Evolutionary conservation across 2,329 filamentous ascomycete species (phyloP).

Genomic region (Talaromyces sp.): DNA sequence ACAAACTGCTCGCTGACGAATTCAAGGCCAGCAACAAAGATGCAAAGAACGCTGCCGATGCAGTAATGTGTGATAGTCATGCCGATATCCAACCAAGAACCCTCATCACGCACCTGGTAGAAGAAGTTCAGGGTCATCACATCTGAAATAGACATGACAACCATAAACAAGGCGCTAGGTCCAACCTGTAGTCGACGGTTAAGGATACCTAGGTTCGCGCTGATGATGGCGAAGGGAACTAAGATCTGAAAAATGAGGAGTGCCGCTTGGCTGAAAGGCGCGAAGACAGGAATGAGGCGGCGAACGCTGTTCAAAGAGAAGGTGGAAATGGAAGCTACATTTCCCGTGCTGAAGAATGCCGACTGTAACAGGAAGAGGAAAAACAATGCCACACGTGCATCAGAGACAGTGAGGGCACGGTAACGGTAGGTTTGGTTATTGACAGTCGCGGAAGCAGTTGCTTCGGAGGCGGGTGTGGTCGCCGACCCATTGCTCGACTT

Average conservation of each 20-base stretch:
- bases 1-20: conserved; percentile 82
- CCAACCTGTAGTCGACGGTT: conserved; percentile 83
- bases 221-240: conserved; percentile 90
- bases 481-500: conserved; percentile 27
- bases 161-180: conserved; percentile 88
- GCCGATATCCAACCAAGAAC: conserved; percentile 95
- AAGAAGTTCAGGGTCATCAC: conserved; percentile 95
- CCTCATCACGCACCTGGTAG: conserved; percentile 95
- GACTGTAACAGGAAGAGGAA: conserved; percentile 95
- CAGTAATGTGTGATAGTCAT: conserved; percentile 95
- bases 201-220: conserved; percentile 89
- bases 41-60: conserved; percentile 84
- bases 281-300: conserved; percentile 87
- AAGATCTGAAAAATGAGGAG: conserved; percentile 86
- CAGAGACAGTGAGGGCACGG: conserved; percentile 76
- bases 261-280: conserved; percentile 87
- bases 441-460: conserved; percentile 39
- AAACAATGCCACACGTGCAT: conserved; percentile 86
- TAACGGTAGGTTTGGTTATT: conserved; percentile 43
- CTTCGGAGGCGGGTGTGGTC: conserved; percentile 20
- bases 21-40: conserved; percentile 89
- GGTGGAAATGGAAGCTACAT: conserved; percentile 88
- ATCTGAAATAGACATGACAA: conserved; percentile 89
- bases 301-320: conserved; percentile 91
- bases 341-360: conserved; percentile 95